Conservation (phyloP, 2,329 filamentous ascomycete genomes). For the Pyrenophora tritici-repentis region DNA sequence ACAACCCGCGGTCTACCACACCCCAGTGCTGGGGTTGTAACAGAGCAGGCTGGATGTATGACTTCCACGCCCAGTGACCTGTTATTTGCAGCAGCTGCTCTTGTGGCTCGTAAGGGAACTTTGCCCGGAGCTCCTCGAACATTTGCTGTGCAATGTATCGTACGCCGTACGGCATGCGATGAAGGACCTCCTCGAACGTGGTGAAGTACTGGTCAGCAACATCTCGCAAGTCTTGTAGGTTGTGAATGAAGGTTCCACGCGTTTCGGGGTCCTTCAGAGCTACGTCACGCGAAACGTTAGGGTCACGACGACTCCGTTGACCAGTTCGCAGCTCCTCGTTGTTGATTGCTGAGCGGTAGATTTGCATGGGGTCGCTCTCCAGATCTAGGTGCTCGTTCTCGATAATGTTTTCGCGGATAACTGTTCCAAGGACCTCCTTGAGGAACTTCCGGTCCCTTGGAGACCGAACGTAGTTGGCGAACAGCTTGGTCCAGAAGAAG, state of each 20-base stretch:
- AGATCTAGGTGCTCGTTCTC: slow-evolving; percentile 89
- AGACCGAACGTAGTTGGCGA: slow-evolving; percentile 85
- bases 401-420: slow-evolving; percentile 90
- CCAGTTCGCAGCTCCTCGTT: slow-evolving; percentile 96
- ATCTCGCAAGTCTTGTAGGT: slow-evolving; percentile 90
- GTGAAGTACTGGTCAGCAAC: slow-evolving; percentile 90
- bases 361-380: slow-evolving; percentile 96
- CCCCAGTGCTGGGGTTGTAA: slow-evolving; percentile 91
- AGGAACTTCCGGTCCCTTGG: slow-evolving; percentile 92
- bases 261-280: slow-evolving; percentile 97
- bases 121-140: slow-evolving; percentile 75
- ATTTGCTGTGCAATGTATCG: slow-evolving; percentile 86
- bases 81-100: slow-evolving; percentile 81
- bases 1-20: slow-evolving; percentile 85
- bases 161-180: slow-evolving; percentile 90
- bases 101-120: slow-evolving; percentile 79
- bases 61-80: slow-evolving; percentile 90
- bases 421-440: slow-evolving; percentile 78
- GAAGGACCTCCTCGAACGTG: slow-evolving; percentile 78
- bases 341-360: slow-evolving; percentile 93
- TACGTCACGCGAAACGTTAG: slow-evolving; percentile 86
- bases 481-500: slow-evolving; percentile 89
- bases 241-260: slow-evolving; percentile 87
- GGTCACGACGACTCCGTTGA: slow-evolving; percentile 75
- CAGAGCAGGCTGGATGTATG: slow-evolving; percentile 88